Base-by-base conservation (phyloP, 495 filamentous ascomycete species). In the Aspergillus taichungensis region DNA sequence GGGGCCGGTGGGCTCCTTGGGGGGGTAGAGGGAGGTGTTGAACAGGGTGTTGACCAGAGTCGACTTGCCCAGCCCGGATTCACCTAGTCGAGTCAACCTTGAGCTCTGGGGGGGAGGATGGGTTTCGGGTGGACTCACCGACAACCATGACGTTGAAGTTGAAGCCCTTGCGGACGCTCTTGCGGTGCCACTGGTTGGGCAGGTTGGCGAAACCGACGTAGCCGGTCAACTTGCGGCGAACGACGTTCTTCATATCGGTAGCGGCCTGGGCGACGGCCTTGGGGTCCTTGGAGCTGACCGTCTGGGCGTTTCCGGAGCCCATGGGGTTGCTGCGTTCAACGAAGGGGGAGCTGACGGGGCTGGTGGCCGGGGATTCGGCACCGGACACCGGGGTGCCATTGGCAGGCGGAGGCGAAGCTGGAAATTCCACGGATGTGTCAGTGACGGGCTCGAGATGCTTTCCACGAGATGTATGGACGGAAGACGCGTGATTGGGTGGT, bases 131-230 rank as follows among this genome's bases (percentile, higher is more conserved):
- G 30, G 42, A 72, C 74, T 58, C 75, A 98, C 92, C 92, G 68
- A 98, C 92, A 68, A 98, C 92, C 92, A 98, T 98, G 47, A 97
- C 92, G 62, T 98, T 98, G 78, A 98, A 98, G 78, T 97, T 98
- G 82, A 98, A 98, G 47, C 92, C 92, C 69, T 98, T 98, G 61
- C 92, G 85, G 57, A 98, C 94, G 78, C 90, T 95, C 84, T 98
- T 98, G 68, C 92, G 89, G 76, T 98, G 92, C 94, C 94, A 98
- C 71, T 98, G 92, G 71, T 98, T 98, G 36, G 92, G 92, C 68
- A 98, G 73, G 64, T 98, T 98, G 63, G 92, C 92, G 65, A 98
- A 98, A 45, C 92, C 92, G 57, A 98, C 92, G 60, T 96, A 98
- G 49, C 92, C 92, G 37, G 92, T 97, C 59, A 98, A 71, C 79